Percentiles rank a stretch among this genome's conserved stretches.
Conservation (phyloP, 1,284 basidiomycete genomes). For the Coniophora puteana region DNA sequence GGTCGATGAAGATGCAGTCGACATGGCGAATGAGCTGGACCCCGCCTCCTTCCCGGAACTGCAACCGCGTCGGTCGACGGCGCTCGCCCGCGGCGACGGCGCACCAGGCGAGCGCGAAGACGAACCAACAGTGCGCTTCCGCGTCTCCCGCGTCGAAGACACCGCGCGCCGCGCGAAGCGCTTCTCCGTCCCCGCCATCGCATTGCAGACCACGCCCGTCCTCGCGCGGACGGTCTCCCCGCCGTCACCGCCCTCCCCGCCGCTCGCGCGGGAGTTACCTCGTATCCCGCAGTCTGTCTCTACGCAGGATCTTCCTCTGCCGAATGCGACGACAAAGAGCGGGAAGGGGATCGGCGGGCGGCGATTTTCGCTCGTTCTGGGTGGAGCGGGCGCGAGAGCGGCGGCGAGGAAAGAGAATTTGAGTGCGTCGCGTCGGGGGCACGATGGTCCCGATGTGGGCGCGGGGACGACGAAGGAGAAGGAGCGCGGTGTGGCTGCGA, state of each 20-base stretch:
- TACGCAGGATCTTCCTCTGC: too few species aligned
- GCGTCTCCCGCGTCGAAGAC: constrained; percentile 41
- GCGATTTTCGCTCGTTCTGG: constrained; percentile 57
- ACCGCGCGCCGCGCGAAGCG: constrained; percentile 61
- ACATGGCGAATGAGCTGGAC: too few species aligned
- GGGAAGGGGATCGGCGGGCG: constrained; percentile 28
- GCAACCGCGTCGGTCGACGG: not conserved
- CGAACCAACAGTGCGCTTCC: constrained; percentile 6
- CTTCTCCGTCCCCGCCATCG: constrained; percentile 71
- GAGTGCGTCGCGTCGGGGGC: too few species aligned
- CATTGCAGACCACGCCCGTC: constrained; percentile 68
- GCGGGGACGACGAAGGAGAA: too few species aligned
- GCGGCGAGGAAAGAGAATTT: not conserved
- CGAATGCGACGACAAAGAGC: constrained; percentile 23
- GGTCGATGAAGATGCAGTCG: too few species aligned
- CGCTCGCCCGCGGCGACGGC: not conserved
- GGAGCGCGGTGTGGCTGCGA: not conserved
- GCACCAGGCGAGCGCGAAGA: too few species aligned
- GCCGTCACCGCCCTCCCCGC: too few species aligned
- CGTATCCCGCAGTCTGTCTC: too few species aligned
- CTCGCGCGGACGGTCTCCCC: constrained; percentile 45
- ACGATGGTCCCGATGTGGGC: too few species aligned
- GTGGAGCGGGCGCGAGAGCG: constrained; percentile 26
- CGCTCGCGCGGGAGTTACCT: too few species aligned
- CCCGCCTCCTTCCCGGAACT: not conserved